A percentile compares a stretch with the other conserved stretches of the same genome.
Evolutionary conservation across 352 stramenopile genomes (phyloP).

Genomic region (Pilasporangium apinafurcum): DNA sequence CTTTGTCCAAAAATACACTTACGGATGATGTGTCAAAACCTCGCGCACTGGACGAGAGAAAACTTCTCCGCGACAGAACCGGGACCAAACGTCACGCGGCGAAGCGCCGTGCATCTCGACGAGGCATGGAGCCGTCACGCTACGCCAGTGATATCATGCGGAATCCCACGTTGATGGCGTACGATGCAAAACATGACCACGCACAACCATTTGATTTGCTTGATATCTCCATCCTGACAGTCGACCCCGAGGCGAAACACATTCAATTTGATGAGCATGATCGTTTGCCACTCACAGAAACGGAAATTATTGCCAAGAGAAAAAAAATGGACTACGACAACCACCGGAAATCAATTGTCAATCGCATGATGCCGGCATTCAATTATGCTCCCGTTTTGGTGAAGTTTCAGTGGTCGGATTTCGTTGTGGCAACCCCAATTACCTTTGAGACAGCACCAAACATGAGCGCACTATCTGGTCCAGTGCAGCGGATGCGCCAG

Average conservation of each 20-base stretch:
- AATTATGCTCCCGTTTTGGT: constrained; percentile 59
- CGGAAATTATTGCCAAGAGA: constrained; percentile 45
- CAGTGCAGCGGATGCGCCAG: constrained; percentile 47
- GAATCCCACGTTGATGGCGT: constrained; percentile 44
- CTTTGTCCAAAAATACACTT: not conserved
- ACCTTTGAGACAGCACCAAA: constrained; percentile 9
- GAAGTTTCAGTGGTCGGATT: constrained; percentile 72
- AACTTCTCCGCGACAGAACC: not conserved
- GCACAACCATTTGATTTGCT: constrained; percentile 36
- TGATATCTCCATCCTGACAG: constrained; percentile 43
- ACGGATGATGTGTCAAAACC: not conserved
- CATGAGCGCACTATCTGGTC: constrained; percentile 23
- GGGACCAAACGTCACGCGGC: constrained; percentile 14
- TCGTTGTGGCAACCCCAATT: constrained; percentile 55
- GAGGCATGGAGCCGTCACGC: constrained; percentile 17
- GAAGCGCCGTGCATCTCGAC: constrained; percentile 19
- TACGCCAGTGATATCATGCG: constrained; percentile 17
- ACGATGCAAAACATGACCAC: constrained; percentile 51
- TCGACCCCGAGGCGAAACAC: constrained; percentile 36
- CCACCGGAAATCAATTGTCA: constrained; percentile 49
- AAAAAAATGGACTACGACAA: constrained; percentile 60
- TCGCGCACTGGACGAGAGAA: not conserved
- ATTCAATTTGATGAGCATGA: constrained; percentile 46
- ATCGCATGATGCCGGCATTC: constrained; percentile 53
- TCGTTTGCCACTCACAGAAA: constrained; percentile 10